Base-by-base conservation (phyloP, 805 yeast genomes). In the Ogataea ramenticola region DNA sequence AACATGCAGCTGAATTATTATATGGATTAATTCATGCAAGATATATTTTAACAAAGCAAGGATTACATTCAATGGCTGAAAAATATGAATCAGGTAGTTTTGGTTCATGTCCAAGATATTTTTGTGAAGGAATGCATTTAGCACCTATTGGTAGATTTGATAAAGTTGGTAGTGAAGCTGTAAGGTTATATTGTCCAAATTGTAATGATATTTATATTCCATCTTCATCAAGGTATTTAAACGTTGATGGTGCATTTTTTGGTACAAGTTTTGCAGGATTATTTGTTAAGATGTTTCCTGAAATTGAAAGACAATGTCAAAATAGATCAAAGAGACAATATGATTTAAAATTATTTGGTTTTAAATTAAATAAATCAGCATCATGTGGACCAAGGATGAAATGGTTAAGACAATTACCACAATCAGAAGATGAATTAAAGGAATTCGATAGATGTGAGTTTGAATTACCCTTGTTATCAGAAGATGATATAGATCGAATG, bases 231-330 rank as follows among this genome's bases (percentile, higher is more conserved):
- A 72, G 96, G 49, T 90, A 86, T 63, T 68, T 86, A 46, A 86
- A 87, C 57, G 78, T 93, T 36, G 99, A 93, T 64, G 99, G 99
- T 5, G 96, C 98, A 1, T 93, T 84, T 57, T 93, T 95, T 68
- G 98, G 99, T 5, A 88, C 98, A 0, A 82, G 95, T 31, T 93
- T 93, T 67, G 93, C 96, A 1, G 97, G 96, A 2, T 74, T 93
- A 52, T 85, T 93, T 55, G 78, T 93, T 48, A 86, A 89, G 59
- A 84, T 86, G 75, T 89, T 83, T 66, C 88, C 93, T n/a, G 97
- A 88, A 50, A 77, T 89, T 41, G 95, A 85, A 58, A 77, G 78
- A 54, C 88, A 85, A 56, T 81, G 87, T 52, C 71, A 74, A 45
- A 70, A 76, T 46, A 71, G 85, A 56, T 68, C 78, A 49, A 77